Evolutionary conservation across 768 basidiomycete species (phyloP).

Genomic region (Galerina sulciceps): DNA sequence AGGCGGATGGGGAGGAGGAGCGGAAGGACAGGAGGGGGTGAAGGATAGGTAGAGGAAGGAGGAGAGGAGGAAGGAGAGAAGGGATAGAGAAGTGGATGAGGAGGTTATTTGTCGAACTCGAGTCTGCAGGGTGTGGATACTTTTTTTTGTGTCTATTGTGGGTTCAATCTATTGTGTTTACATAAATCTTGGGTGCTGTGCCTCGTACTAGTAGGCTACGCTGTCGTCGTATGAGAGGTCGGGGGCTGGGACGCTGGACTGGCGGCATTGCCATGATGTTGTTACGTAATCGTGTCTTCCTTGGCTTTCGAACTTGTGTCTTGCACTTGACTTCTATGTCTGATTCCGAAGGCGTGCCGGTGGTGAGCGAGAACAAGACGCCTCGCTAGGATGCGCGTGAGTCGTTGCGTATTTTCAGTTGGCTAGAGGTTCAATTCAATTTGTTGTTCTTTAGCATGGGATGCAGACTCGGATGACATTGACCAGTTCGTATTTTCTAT

Average conservation of each 20-base stretch:
- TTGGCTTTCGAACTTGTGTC: conserved; percentile 6
- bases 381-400: conserved; percentile 95
- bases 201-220: conserved; percentile 60
- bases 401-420: conserved; percentile 29
- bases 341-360: conserved; percentile 43
- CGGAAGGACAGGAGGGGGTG: conserved; percentile 42
- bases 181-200: conserved; percentile 52
- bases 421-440: conserved; percentile 17
- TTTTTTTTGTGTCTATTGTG: too few relatives aligned
- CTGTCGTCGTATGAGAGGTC: conserved; percentile 59
- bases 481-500: conserved; percentile 76
- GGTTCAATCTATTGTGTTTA: too few relatives aligned
- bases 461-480: conserved; percentile 98
- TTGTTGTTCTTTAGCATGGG: conserved; percentile 74
- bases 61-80: too few relatives aligned
- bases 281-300: conserved; percentile 19
- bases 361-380: conserved; percentile 82
- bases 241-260: conserved; percentile 27
- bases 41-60: too few relatives aligned
- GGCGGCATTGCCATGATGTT: neutral
- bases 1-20: conserved; percentile 19
- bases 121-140: conserved; percentile 72
- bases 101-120: too few relatives aligned
- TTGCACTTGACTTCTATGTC: conserved; percentile 34
- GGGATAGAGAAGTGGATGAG: too few relatives aligned